These are phyloP conservation scores for Avena atlantica DNA, from an alignment of 176 grass and related monocot species.

Conservation along the genomic window DNA sequence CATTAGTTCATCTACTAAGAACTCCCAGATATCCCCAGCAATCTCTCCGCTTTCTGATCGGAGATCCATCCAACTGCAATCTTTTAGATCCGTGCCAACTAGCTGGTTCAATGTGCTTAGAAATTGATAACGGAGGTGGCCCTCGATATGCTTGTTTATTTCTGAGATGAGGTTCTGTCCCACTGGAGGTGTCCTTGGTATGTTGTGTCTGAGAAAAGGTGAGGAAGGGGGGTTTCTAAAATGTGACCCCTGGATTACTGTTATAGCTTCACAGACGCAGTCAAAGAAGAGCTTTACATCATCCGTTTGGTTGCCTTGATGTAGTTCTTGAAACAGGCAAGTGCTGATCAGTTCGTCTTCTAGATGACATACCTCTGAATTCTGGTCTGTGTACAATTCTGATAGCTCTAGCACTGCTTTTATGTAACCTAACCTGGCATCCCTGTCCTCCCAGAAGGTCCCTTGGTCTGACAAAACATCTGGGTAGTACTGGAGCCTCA, in stretches of 20 bases:
- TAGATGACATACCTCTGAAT: constrained; percentile 59
- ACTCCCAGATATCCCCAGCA: constrained; percentile 44
- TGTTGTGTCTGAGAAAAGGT: constrained; percentile 47
- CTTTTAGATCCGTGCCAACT: constrained; percentile 45
- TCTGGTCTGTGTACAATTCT: constrained; percentile 48
- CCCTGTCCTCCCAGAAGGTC: constrained; percentile 49
- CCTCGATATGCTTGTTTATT: constrained; percentile 56
- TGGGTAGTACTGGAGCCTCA: background rate
- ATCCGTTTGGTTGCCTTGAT: constrained; percentile 37
- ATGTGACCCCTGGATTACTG: constrained; percentile 48
- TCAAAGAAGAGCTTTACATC: constrained; percentile 66
- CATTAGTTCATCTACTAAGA: constrained; percentile 56
- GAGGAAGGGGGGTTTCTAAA: constrained; percentile 38
- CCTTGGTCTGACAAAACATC: constrained; percentile 22
- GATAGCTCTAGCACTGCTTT: constrained; percentile 57
- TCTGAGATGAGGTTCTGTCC: constrained; percentile 54
- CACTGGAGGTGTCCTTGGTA: constrained; percentile 36
- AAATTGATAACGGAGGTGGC: constrained; percentile 37
- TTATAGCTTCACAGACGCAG: constrained; percentile 62
- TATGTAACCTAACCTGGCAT: constrained; percentile 55
- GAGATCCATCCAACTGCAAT: constrained; percentile 58
- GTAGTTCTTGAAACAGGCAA: constrained; percentile 66
- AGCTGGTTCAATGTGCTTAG: constrained; percentile 57
- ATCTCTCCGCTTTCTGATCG: constrained; percentile 34
- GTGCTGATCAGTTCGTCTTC: constrained; percentile 61